Conservation (phyloP, 2,329 filamentous ascomycete genomes). For the Calonectria montana region DNA sequence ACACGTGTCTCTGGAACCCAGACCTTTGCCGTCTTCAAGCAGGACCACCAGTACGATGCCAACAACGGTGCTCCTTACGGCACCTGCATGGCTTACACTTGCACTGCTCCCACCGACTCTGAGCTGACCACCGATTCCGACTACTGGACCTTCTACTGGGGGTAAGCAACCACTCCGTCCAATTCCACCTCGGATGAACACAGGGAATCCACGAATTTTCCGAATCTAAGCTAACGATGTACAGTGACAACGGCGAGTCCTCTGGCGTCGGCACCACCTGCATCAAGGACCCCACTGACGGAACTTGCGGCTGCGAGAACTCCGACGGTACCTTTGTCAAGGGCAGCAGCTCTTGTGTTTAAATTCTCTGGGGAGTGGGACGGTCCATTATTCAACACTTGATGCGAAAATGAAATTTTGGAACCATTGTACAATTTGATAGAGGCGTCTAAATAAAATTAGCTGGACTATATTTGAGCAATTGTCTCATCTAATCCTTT, state of each 20-base stretch:
- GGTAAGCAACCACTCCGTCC: slow-evolving; percentile 17
- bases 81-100: slow-evolving; percentile 36
- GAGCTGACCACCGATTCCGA: slow-evolving; percentile 30
- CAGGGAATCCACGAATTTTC: background rate
- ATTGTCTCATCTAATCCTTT: background rate
- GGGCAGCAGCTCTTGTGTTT: slow-evolving; percentile 34
- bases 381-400: slow-evolving; percentile 1
- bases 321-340: slow-evolving; percentile 36
- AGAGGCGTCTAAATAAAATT: background rate
- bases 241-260: slow-evolving; percentile 32
- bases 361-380: background rate
- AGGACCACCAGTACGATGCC: slow-evolving; percentile 38
- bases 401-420: background rate
- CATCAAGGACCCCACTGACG: slow-evolving; percentile 38
- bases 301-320: slow-evolving; percentile 40
- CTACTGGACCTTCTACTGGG: slow-evolving; percentile 44
- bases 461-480: background rate
- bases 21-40: slow-evolving; percentile 40
- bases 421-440: slow-evolving; percentile 2
- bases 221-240: background rate
- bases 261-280: slow-evolving; percentile 38
- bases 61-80: slow-evolving; percentile 41
- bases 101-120: slow-evolving; percentile 28
- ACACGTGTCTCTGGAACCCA: slow-evolving; percentile 39
- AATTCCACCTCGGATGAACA: too few species aligned